Conservation (phyloP, 176 grass and related monocot genomes). For the Hsuehochloa calcarea region DNA sequence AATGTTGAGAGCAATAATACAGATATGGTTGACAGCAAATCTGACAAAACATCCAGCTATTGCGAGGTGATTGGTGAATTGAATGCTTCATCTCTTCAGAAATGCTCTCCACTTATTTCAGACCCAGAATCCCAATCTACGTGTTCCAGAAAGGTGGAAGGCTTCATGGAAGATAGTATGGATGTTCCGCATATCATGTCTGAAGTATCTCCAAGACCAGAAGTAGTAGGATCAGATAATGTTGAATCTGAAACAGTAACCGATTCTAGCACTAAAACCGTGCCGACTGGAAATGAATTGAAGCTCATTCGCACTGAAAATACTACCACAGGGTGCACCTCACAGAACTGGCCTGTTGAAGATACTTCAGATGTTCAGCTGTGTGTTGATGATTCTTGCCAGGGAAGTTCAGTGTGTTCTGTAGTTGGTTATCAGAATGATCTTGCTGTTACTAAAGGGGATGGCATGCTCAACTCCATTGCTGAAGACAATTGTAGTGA, state of each 20-base stretch:
- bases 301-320: constrained; percentile 11
- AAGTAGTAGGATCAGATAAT: constrained; percentile 23
- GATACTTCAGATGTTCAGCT: constrained; percentile 20
- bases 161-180: constrained; percentile 1
- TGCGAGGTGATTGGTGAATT: neutral
- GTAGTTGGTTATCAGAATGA: constrained; percentile 28
- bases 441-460: constrained; percentile 18
- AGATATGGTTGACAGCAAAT: constrained; percentile 2
- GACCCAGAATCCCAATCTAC: constrained; percentile 19
- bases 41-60: neutral
- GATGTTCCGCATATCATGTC: constrained; percentile 11
- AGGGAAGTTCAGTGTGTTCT: constrained; percentile 8
- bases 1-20: neutral
- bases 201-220: constrained; percentile 25
- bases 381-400: constrained; percentile 22
- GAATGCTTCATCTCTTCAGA: constrained; percentile 9
- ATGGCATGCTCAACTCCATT: neutral
- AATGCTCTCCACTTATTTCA: neutral
- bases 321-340: constrained; percentile 13
- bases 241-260: constrained; percentile 6
- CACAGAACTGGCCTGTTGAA: constrained; percentile 20
- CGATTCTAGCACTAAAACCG: neutral
- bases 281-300: constrained; percentile 1
- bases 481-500: constrained; percentile 17
- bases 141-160: constrained; percentile 9